Evolutionary conservation across 331 rosid genomes (phyloP), one percentile per base, ranked within the genome.

Genomic region (Pyrus hybrid): DNA sequence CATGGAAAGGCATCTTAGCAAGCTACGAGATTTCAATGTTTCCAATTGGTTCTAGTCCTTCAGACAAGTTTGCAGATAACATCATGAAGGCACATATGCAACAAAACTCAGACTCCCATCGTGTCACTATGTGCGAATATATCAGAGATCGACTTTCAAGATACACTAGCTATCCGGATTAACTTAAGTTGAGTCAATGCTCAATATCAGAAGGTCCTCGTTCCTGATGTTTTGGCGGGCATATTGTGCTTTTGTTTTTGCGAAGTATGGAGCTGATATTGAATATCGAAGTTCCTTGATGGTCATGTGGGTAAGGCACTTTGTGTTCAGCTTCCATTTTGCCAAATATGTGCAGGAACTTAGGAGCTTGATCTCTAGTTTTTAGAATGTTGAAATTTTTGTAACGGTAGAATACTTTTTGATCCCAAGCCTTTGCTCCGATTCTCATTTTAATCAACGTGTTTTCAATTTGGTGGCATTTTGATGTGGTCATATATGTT

Each of bases 1-100:
- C 73, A 94, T 91, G 98, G 98, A 94, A 84, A 94, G 87, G 76
- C 96, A 94, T 85, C 98, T 94, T 60, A 88, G 97, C 10, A 94
- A 94, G 88, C 86, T 94, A 74, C 85, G 97, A 51, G 98, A 91
- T 84, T 94, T 91, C 83, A 87, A 76, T 49, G 81, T 85, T 77
- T 94, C 97, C 67, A 91, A 91, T 74, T 94, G 98, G 98, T 94
- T 91, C 45, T 87, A 80, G 77, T 63, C 35, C 17, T 60, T 29
- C 63, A 0, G 56, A 61, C 3, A 3, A 45, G 6, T 33, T 64
- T 43, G 2, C 9, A 64, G 63, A 32, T n/a, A 56, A 58, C 65
- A 28, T 25, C 69, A 13, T 16, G 58, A 51, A 16, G 37, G 64
- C 22, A 28, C 41, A 54, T 8, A 12, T 13, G 76, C 33, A 63